Conservation (phyloP, 1,284 basidiomycete genomes). For the Cerioporus squamosus region DNA sequence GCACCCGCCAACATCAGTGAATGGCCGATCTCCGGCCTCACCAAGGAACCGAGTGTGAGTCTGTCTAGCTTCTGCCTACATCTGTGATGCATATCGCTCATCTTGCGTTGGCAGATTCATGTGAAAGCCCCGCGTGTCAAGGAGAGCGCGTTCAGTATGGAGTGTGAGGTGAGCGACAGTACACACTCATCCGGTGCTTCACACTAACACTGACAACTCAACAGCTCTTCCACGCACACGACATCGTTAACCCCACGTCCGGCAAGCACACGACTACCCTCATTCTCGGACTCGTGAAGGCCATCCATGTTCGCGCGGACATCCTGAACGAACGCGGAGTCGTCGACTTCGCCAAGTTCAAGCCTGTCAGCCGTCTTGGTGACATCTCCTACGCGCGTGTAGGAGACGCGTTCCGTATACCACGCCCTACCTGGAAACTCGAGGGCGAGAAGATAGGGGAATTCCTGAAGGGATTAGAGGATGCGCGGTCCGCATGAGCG, state of each 20-base stretch:
- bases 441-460: slow-evolving; percentile 26
- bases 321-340: slow-evolving; percentile 50
- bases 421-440: slow-evolving; percentile 58
- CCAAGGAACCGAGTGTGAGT: slow-evolving; percentile 57
- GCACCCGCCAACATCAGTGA: slow-evolving; percentile 69
- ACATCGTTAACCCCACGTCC: slow-evolving; percentile 49
- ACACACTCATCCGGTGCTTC: background rate
- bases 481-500: background rate
- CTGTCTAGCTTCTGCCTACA: background rate
- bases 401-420: slow-evolving; percentile 59
- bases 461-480: slow-evolving; percentile 13
- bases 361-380: slow-evolving; percentile 66
- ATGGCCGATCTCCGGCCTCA: slow-evolving; percentile 77
- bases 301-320: slow-evolving; percentile 62
- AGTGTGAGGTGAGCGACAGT: slow-evolving; percentile 58
- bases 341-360: slow-evolving; percentile 64
- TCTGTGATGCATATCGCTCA: background rate
- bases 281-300: slow-evolving; percentile 66
- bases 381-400: slow-evolving; percentile 62
- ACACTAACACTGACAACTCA: slow-evolving; percentile 1
- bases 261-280: slow-evolving; percentile 56
- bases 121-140: slow-evolving; percentile 71
- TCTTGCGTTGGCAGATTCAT: slow-evolving; percentile 24
- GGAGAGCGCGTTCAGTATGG: slow-evolving; percentile 76
- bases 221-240: slow-evolving; percentile 60